These are phyloP conservation scores for Scleroderma citrinum DNA, from an alignment of 768 basidiomycete species.

Conservation along the genomic window DNA sequence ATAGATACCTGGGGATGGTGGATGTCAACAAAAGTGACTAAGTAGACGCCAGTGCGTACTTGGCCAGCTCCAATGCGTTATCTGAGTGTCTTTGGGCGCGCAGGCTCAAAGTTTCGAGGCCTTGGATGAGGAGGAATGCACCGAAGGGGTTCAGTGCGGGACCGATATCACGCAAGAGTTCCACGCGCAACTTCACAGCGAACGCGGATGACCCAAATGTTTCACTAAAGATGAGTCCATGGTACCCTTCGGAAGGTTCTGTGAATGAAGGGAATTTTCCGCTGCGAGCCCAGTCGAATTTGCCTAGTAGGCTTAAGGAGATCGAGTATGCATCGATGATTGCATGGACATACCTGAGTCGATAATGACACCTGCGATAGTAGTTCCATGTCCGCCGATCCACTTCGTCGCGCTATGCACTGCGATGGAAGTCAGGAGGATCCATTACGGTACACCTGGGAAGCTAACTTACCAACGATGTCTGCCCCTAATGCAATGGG, in stretches of 20 bases:
- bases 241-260: conserved; percentile 50
- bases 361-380: conserved; percentile 57
- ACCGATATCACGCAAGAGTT: conserved; percentile 49
- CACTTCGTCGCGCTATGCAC: conserved; percentile 62
- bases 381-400: conserved; percentile 66
- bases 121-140: conserved; percentile 54
- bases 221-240: conserved; percentile 46
- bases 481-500: conserved; percentile 56
- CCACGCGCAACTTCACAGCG: conserved; percentile 45
- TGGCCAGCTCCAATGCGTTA: conserved; percentile 51
- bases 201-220: conserved; percentile 48
- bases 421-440: conserved; percentile 8
- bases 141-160: conserved; percentile 49
- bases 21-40: too few relatives aligned
- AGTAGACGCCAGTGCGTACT: conserved; percentile 13
- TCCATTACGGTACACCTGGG: neutral
- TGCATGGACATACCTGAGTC: conserved; percentile 41
- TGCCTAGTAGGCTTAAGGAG: conserved; percentile 29
- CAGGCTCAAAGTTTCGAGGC: conserved; percentile 58
- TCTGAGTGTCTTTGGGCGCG: conserved; percentile 52
- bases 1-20: conserved; percentile 38
- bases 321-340: neutral
- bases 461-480: conserved; percentile 37
- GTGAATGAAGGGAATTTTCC: conserved; percentile 55
- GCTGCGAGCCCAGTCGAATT: conserved; percentile 50